Base-by-base conservation (phyloP, 1,139 yeast species). In the Candida pseudoviswanathii region DNA sequence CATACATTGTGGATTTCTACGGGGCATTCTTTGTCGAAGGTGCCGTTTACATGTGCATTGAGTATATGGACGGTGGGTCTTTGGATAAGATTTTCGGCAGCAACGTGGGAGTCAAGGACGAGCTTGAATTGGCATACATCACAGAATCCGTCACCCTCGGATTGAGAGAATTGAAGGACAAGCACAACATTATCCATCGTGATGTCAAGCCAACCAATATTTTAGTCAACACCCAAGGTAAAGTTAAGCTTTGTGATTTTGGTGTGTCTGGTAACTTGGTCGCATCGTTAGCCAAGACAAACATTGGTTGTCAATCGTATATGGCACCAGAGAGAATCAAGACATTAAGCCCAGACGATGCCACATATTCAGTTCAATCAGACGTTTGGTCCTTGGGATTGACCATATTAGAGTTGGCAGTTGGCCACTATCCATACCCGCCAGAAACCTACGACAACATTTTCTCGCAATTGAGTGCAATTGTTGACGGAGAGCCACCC, bases 301-400 rank as follows among this genome's bases (percentile, higher is more conserved):
- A 94, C 62, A 92, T 94, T 59, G 99, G 99, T 5, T 95, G 99
- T 67, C 99, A 94, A 69, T 89, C 96, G 4, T 94, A 94, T 69
- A 95, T 95, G 99, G 98, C 99, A 0, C 99, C 99, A 1, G 99
- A 94, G 67, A 80, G 99, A 63, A 95, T 94, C 61, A 85, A 87
- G 66, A 64, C 72, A 2, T 54, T 68, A 45, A 72, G 61, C 44
- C 80, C 80, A 3, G 92, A 87, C 63, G 94, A 84, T 57, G 78
- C 82, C 21, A 85, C 96, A 0, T 94, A 94, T 68, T 86, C 97
- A 1, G 97, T 91, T 9, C 97, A 94, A 64, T 86, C 96, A 8
- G 99, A 95, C 68, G 84, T 94, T 53, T 94, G 99, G 99, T 90
- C 97, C 0, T 71, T 94, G 41, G 99, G 99, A 1, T 75, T 94